A percentile compares a stretch with the other conserved stretches of the same genome.
Conservation (phyloP, 305 asterid species). For the Solanum hybrid region DNA sequence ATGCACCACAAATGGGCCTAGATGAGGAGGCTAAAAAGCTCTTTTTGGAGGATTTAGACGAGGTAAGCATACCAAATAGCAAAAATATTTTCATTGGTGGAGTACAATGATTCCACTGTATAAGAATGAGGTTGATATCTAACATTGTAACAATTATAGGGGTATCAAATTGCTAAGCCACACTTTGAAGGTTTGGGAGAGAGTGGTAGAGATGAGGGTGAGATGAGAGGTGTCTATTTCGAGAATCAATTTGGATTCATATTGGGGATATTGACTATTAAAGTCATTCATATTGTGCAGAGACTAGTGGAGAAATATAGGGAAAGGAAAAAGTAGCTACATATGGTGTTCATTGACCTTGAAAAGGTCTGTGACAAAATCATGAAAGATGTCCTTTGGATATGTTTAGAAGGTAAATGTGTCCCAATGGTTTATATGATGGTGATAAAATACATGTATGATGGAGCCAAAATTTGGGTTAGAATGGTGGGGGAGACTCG, state of each 20-base stretch:
- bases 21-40: not conserved
- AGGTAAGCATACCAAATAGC: not conserved
- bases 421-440: not conserved
- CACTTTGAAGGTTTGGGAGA: too few relatives aligned
- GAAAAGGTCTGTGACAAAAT: not conserved
- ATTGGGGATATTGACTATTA: too few relatives aligned
- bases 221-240: too few relatives aligned
- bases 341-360: not conserved
- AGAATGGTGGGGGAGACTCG: not conserved
- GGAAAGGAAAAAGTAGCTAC: too few relatives aligned
- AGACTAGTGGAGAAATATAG: too few relatives aligned
- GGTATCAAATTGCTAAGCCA: too few relatives aligned
- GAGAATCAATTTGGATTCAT: too few relatives aligned
- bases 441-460: not conserved
- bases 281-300: too few relatives aligned
- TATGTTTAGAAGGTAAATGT: not conserved
- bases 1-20: not conserved
- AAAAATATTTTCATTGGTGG: slow-evolving; percentile 30
- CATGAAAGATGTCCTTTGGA: not conserved
- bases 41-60: not conserved
- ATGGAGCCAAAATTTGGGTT: not conserved
- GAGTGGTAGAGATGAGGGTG: too few relatives aligned
- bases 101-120: too few relatives aligned
- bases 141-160: too few relatives aligned
- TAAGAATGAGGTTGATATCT: too few relatives aligned